Conservation (phyloP, 1,284 basidiomycete genomes). For the Ganoderma sinense region DNA sequence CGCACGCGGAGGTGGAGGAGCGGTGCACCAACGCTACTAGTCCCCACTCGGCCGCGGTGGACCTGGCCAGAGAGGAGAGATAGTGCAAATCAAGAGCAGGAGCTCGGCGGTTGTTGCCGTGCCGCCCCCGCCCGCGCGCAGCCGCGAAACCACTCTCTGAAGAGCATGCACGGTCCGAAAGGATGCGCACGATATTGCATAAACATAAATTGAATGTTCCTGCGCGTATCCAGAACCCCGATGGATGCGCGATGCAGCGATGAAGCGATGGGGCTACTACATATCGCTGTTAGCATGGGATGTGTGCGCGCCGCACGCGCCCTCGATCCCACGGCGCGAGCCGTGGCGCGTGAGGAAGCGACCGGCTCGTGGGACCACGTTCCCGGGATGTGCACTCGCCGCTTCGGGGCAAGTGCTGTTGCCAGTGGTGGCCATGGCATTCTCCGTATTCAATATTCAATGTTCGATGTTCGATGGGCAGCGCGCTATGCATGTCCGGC, state of each 20-base stretch:
- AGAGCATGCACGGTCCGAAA: not conserved
- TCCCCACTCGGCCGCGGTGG: not conserved
- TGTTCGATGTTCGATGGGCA: no score
- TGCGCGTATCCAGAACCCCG: not conserved
- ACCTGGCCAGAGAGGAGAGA: not conserved
- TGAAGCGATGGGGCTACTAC: not conserved
- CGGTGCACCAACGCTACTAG: not conserved
- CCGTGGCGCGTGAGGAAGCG: no score
- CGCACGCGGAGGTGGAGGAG: not conserved
- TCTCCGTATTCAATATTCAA: no score
- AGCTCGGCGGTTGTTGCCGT: not conserved
- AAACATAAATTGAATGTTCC: no score
- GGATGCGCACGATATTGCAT: not conserved
- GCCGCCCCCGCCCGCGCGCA: not conserved
- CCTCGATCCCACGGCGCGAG: slow-evolving; percentile 7
- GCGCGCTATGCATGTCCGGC: no score
- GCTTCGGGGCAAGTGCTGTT: not conserved
- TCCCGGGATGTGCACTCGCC: slow-evolving; percentile 15
- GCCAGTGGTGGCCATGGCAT: no score
- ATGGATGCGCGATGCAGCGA: not conserved
- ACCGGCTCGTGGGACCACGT: slow-evolving; percentile 1
- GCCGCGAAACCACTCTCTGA: not conserved
- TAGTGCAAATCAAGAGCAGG: not conserved
- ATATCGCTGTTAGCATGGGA: slow-evolving; percentile 2
- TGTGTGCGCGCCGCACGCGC: not conserved